Conservation (phyloP, 177 flowering plant species). For the Vitis hybrid region DNA sequence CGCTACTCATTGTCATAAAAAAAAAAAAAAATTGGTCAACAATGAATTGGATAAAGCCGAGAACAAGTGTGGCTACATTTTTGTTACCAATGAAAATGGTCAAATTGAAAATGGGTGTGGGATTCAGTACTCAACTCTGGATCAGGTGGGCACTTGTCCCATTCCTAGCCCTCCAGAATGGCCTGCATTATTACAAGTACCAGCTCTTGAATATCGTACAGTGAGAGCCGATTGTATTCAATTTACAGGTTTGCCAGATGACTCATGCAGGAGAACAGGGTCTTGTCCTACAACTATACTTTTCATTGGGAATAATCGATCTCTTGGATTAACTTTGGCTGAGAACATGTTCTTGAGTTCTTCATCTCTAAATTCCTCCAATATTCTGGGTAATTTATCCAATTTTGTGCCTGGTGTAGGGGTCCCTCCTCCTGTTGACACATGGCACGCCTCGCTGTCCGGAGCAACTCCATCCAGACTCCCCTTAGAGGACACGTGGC, state of each 20-base stretch:
- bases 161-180: conserved; percentile 68
- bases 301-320: conserved; percentile 67
- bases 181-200: conserved; percentile 81
- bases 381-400: no score
- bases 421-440: no score
- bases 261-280: no score
- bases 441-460: no score
- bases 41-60: conserved; percentile 40
- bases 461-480: no score
- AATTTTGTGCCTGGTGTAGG: no score
- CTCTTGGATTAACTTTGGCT: conserved; percentile 63
- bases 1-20: conserved; percentile 50
- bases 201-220: conserved; percentile 61
- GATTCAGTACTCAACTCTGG: conserved; percentile 51
- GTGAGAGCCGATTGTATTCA: conserved; percentile 37
- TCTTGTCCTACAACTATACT: conserved; percentile 71
- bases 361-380: no score
- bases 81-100: conserved; percentile 51
- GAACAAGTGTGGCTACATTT: conserved; percentile 68
- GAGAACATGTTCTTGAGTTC: not conserved
- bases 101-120: conserved; percentile 63
- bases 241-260: conserved; percentile 53
- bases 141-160: conserved; percentile 54
- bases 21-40: conserved; percentile 45
- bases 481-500: no score